Conservation (phyloP, 495 filamentous ascomycete genomes). For the Penicillium taxi region DNA sequence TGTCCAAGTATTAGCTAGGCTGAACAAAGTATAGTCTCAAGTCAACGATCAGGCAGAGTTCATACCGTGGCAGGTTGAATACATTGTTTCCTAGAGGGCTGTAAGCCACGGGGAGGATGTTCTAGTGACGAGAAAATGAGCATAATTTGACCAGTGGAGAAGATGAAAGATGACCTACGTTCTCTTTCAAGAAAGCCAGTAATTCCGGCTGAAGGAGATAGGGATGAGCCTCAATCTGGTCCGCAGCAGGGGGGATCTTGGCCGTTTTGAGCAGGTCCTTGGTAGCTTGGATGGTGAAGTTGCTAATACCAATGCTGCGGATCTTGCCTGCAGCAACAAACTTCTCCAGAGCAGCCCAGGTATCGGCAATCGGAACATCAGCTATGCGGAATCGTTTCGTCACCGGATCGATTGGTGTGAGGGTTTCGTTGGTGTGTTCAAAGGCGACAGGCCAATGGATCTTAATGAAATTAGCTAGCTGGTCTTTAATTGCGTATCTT, state of each 20-base stretch:
- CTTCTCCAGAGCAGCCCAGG: slow-evolving; percentile 68
- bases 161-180: slow-evolving; percentile 7
- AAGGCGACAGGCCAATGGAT: slow-evolving; percentile 42
- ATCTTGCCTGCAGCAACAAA: slow-evolving; percentile 59
- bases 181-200: slow-evolving; percentile 30
- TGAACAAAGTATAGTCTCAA: slow-evolving; percentile 1
- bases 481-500: not conserved
- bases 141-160: not conserved
- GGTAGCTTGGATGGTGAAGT: slow-evolving; percentile 58
- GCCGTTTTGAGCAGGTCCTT: slow-evolving; percentile 58
- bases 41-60: not conserved
- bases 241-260: slow-evolving; percentile 56
- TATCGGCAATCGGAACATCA: slow-evolving; percentile 30
- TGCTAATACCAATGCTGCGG: slow-evolving; percentile 73
- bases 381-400: slow-evolving; percentile 30
- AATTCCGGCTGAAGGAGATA: slow-evolving; percentile 67
- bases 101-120: slow-evolving; percentile 46
- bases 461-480: slow-evolving; percentile 7
- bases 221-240: slow-evolving; percentile 83
- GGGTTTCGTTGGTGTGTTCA: slow-evolving; percentile 54
- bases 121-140: slow-evolving; percentile 17
- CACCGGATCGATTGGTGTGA: slow-evolving; percentile 26
- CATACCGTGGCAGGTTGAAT: slow-evolving; percentile 33
- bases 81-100: slow-evolving; percentile 50
- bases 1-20: too few relatives aligned